These are phyloP conservation scores for Microthlaspi erraticum DNA, from an alignment of 345 rosid genomes.

Conservation along the genomic window DNA sequence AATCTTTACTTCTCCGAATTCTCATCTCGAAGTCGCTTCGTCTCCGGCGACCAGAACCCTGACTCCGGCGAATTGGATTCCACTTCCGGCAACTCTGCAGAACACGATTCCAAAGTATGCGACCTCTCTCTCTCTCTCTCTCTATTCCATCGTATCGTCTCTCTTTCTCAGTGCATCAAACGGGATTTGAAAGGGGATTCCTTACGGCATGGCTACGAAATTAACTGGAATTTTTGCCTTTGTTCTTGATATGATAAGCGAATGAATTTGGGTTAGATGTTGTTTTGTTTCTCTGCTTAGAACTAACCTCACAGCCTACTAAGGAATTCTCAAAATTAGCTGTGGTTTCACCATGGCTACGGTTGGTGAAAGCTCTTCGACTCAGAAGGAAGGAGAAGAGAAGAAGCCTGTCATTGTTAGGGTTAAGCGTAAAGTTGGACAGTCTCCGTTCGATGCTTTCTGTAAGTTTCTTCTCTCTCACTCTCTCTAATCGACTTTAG, in stretches of 20 bases:
- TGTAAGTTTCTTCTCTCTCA: conserved; percentile 49
- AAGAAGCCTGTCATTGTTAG: conserved; percentile 73
- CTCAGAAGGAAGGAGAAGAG: conserved; percentile 31
- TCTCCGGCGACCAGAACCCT: conserved; percentile 13
- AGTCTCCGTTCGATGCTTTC: conserved; percentile 59
- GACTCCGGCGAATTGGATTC: neutral
- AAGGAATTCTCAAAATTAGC: neutral
- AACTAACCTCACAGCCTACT: neutral
- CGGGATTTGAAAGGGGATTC: neutral
- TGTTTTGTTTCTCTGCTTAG: conserved; percentile 5
- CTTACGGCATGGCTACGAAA: neutral
- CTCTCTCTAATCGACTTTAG: no score
- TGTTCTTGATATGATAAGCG: neutral
- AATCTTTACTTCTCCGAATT: neutral
- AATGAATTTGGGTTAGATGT: neutral
- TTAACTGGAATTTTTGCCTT: neutral
- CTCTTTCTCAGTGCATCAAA: neutral
- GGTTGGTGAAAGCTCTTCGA: conserved; percentile 48
- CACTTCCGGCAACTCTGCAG: neutral
- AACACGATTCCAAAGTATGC: neutral
- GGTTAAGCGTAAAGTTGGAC: conserved; percentile 66
- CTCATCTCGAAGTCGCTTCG: neutral
- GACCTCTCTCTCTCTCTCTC: neutral
- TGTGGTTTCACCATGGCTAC: conserved; percentile 44
- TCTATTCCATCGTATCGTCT: neutral